Conservation (phyloP, 2,329 filamentous ascomycete genomes). For the Clarireedia monteithiana region DNA sequence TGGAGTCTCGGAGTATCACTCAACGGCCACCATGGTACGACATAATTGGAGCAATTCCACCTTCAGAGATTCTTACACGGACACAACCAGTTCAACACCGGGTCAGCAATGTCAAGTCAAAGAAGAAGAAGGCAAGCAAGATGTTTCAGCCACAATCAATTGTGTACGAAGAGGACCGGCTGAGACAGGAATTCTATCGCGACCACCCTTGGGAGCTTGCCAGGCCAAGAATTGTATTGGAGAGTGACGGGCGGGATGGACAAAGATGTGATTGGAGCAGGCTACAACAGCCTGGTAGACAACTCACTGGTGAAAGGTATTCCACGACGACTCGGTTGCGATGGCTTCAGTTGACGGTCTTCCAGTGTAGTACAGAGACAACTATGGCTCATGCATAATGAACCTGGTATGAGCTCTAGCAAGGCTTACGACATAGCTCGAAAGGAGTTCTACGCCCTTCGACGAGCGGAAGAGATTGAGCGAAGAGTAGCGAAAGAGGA, state of each 20-base stretch:
- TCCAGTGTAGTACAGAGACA: conserved; percentile 86
- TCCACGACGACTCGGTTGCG: conserved; percentile 13
- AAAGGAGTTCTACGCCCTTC: conserved; percentile 81
- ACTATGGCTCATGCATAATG: conserved; percentile 69
- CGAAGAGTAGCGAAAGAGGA: conserved; percentile 80
- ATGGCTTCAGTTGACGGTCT: neutral
- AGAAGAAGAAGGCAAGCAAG: conserved; percentile 56
- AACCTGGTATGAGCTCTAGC: conserved; percentile 48
- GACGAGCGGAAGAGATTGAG: conserved; percentile 76
- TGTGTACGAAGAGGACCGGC: conserved; percentile 71
- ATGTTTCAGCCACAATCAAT: conserved; percentile 76
- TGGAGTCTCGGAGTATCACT: conserved; percentile 35
- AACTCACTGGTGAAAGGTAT: conserved; percentile 78
- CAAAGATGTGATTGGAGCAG: conserved; percentile 72
- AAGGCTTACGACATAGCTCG: conserved; percentile 81
- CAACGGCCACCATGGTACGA: conserved; percentile 29
- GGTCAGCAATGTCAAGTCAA: conserved; percentile 23
- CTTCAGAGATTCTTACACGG: conserved; percentile 49
- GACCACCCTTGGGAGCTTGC: conserved; percentile 98
- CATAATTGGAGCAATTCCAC: conserved; percentile 36
- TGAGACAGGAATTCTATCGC: conserved; percentile 76
- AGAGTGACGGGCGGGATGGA: conserved; percentile 76
- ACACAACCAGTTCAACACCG: conserved; percentile 42
- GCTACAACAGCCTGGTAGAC: conserved; percentile 65
- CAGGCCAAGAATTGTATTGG: conserved; percentile 74